phyloP scores from a whole-genome alignment of 768 basidiomycete genomes.

The Solioccasus polychromus region DNA sequence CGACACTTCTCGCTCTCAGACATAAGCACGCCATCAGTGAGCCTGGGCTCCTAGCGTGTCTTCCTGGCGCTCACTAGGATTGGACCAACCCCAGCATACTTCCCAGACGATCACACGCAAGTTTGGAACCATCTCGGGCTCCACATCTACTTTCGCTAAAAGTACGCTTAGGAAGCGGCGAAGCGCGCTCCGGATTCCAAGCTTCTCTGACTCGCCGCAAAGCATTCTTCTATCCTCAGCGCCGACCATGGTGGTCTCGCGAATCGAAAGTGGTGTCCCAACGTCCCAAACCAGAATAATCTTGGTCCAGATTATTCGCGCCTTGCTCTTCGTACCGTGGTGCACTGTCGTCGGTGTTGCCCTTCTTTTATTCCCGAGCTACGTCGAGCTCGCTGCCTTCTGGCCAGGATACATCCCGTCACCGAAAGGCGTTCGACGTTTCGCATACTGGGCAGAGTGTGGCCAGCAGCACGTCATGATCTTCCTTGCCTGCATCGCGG shows the following conservation, averaged over 20 bases:
- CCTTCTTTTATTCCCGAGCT: conserved; percentile 28
- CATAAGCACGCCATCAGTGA: conserved; percentile 11
- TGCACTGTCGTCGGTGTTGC: conserved; percentile 34
- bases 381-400: conserved; percentile 29
- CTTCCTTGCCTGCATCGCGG: conserved; percentile 26
- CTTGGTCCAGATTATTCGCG: conserved; percentile 8
- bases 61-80: neutral
- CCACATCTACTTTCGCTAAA: conserved; percentile 9
- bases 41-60: neutral
- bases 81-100: neutral
- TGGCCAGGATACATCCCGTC: conserved; percentile 27
- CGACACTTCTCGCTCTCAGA: conserved; percentile 31
- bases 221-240: neutral
- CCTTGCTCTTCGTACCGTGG: conserved; percentile 34
- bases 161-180: conserved; percentile 7
- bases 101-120: conserved; percentile 13
- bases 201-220: conserved; percentile 1
- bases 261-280: neutral
- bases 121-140: conserved; percentile 28
- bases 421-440: conserved; percentile 33
- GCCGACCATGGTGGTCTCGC: neutral
- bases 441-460: conserved; percentile 37
- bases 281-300: neutral
- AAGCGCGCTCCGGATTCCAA: conserved; percentile 12
- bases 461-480: conserved; percentile 34